A percentile compares a stretch with the other conserved stretches of the same genome.
phyloP scores from a whole-genome alignment of 2,329 filamentous ascomycete species.

The Lasiodiplodia citricola region DNA sequence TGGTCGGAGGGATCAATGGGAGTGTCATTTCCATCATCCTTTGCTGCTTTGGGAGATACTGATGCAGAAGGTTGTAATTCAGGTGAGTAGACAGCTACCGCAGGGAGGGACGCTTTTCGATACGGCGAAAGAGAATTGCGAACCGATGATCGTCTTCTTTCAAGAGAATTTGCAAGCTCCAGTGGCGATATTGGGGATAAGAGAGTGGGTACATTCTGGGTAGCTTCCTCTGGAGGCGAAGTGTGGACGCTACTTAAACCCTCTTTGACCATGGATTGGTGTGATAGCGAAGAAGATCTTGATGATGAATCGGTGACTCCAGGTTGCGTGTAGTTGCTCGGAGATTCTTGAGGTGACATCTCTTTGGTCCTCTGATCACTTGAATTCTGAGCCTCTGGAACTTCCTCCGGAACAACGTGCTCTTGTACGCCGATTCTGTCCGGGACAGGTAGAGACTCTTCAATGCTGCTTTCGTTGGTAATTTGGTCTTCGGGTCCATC shows the following conservation, averaged over 20 bases:
- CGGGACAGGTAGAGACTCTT: neutral
- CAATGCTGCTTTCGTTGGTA: neutral
- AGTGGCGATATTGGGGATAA: neutral
- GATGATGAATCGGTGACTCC: neutral
- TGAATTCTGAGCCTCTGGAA: neutral
- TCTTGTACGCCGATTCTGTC: neutral
- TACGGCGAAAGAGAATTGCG: neutral
- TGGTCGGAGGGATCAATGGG: neutral
- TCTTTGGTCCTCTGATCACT: neutral
- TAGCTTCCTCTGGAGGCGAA: neutral
- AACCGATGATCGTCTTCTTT: neutral
- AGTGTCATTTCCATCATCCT: neutral
- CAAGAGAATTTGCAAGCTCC: neutral
- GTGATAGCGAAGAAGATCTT: neutral
- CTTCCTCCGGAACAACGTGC: neutral
- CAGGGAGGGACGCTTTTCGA: neutral
- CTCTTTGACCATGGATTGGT: neutral
- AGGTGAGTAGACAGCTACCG: neutral
- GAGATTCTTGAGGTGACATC: neutral
- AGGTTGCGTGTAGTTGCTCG: neutral
- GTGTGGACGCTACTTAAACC: neutral
- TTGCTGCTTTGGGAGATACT: neutral
- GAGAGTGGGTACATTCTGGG: neutral
- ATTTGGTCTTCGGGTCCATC: neutral
- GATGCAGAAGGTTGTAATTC: neutral